A percentile compares a stretch with the other conserved stretches of the same genome.
phyloP scores from a whole-genome alignment of 768 basidiomycete species.

The Lactarius tabidus region DNA sequence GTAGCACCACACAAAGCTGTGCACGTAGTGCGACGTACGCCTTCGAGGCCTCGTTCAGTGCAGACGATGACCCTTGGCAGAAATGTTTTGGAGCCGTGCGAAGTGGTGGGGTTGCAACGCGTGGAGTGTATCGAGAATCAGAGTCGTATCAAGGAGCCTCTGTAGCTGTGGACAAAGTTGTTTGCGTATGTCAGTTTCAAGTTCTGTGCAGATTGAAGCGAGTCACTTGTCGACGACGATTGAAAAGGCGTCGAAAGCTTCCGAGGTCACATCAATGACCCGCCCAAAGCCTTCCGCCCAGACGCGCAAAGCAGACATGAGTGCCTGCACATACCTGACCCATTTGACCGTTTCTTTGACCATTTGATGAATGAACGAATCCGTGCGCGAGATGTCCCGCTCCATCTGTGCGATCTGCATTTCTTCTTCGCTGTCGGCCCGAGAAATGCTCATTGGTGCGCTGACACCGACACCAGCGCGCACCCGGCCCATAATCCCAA shows the following conservation, averaged over 20 bases:
- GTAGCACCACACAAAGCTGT: slow-evolving; percentile 68
- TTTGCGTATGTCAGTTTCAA: slow-evolving; percentile 52
- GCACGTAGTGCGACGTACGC: slow-evolving; percentile 75
- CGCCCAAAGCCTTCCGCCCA: slow-evolving; percentile 25
- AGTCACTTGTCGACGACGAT: slow-evolving; percentile 52
- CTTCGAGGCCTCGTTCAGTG: slow-evolving; percentile 67
- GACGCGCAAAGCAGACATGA: slow-evolving; percentile 10
- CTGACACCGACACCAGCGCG: slow-evolving; percentile 64
- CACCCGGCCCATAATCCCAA: slow-evolving; percentile 52
- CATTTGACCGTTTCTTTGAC: slow-evolving; percentile 21
- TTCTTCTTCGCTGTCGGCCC: slow-evolving; percentile 22
- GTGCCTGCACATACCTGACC: slow-evolving; percentile 15
- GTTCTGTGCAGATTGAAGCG: slow-evolving; percentile 46
- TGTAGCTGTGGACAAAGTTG: slow-evolving; percentile 55
- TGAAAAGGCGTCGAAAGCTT: slow-evolving; percentile 44
- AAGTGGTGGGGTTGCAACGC: slow-evolving; percentile 68
- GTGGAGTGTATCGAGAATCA: slow-evolving; percentile 67
- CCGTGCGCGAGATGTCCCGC: slow-evolving; percentile 9
- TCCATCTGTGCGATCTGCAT: slow-evolving; percentile 20
- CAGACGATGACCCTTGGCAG: slow-evolving; percentile 58
- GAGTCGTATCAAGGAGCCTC: slow-evolving; percentile 52
- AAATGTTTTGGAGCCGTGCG: slow-evolving; percentile 61
- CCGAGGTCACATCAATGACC: slow-evolving; percentile 27
- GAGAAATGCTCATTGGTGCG: slow-evolving; percentile 50
- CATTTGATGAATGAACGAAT: slow-evolving; percentile 17